phyloP scores from a whole-genome alignment of 106 monocot genomes.

The Posidonia australis region DNA sequence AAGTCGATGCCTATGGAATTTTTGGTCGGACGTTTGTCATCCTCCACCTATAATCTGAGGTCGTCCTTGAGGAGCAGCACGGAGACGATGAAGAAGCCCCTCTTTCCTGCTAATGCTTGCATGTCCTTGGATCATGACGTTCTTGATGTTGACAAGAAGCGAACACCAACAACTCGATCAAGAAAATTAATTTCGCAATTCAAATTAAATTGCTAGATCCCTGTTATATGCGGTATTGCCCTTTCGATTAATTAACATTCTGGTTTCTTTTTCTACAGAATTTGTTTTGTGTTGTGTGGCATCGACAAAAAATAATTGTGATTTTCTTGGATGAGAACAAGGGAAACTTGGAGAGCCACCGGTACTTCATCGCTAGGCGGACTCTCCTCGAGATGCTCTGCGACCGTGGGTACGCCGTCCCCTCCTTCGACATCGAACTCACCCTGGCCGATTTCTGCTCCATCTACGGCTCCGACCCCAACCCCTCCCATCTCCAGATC shows the following conservation, averaged over 20 bases:
- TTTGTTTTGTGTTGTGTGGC: too few species aligned
- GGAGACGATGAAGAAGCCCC: neutral
- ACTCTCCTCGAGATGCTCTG: conserved; percentile 81
- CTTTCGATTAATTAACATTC: too few species aligned
- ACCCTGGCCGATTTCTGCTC: conserved; percentile 49
- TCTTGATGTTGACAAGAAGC: too few species aligned
- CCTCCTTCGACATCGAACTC: conserved; percentile 17
- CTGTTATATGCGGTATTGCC: too few species aligned
- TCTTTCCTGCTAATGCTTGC: neutral
- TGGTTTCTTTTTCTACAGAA: too few species aligned
- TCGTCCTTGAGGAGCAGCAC: neutral
- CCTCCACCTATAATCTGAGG: neutral
- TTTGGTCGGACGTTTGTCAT: neutral
- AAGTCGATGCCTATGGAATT: neutral
- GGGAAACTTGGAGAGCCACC: conserved; percentile 67
- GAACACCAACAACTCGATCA: neutral
- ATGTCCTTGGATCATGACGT: neutral
- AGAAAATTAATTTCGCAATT: neutral
- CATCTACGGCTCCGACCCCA: conserved; percentile 19
- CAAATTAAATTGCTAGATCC: too few species aligned
- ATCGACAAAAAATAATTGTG: too few species aligned
- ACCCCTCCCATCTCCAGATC: conserved; percentile 32
- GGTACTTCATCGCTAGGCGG: conserved; percentile 62
- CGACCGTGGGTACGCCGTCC: conserved; percentile 66
- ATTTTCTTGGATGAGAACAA: too few species aligned